Base-by-base conservation (phyloP, 345 rosid genomes). In the Geranium brycei region DNA sequence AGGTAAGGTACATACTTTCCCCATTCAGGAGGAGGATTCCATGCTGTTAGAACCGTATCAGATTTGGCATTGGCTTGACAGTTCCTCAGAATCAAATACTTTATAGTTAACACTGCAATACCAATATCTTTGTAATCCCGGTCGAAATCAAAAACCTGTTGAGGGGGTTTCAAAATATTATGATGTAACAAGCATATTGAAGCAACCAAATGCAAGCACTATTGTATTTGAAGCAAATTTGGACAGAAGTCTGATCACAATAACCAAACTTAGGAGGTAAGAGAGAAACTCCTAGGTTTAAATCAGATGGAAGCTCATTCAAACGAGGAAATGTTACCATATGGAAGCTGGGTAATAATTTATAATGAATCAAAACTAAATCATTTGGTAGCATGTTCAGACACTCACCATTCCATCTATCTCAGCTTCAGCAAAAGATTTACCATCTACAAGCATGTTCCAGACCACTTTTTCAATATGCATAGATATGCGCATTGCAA, bases 21-120 rank as follows among this genome's bases (percentile, higher is more conserved):
- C 99, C 97, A 90, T 76, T 90, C 99, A 61, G 86, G 76, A 13
- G 97, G 97, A 78, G 99, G 86, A 81, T 93, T 88, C 99, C 97
- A 93, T 15, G 99, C 87, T 19, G 99, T 85, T 72, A 93, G 70
- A 71, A 93, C 90, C 89, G 77, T 93, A 75, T 82, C 95, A 63
- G 95, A 88, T 78, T 93, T 90, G 70, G 83, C 95, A 78, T 85
- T 78, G 40, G 69, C 82, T 62, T 88, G 77, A 75, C 96, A 88
- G 76, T 93, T 90, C 68, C 97, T 83, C 62, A 90, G 91, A 69
- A 93, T 96, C 69, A 82, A 79, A 66, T 61, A 80, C 79, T 87
- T 93, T 41, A 91, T 88, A 66, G 92, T 93, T 76, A 93, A 93
- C 62, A 81, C 81, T 67, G 96, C 95, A 77, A 93, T 82, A 31